Base-by-base conservation (phyloP, 1,284 basidiomycete species). In the Singerocomus inundabilis region DNA sequence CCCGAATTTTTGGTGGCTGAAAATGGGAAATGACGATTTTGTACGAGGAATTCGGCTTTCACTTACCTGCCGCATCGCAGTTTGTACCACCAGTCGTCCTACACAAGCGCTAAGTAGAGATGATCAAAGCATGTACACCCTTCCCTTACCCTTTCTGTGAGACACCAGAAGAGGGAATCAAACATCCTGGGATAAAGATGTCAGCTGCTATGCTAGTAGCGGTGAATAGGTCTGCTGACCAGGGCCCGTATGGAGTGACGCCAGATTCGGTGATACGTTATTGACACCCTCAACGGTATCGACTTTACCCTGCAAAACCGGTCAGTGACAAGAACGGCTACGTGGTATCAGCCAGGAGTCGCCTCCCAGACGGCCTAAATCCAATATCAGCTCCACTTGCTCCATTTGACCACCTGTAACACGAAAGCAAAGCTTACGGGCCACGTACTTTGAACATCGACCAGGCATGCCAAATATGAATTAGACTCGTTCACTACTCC, bases 321-420 rank as follows among this genome's bases (percentile, higher is more conserved):
- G 28, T 56, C 25, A 50, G 43, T 32, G 1, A 6, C 0, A 24
- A 8, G n/a, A 11, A 16, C 16, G 12, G 31, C 30, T 18, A 18
- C n/a, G n/a, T 21, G 21, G 41, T 9, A n/a, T 3, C 11, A 37
- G 29, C 30, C 12, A 38, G n/a, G 28, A 62, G 33, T 58, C 2
- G 75, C 76, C 69, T 75, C 78, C 68, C 78, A 85, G 18, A 78
- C 64, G 6, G 81, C 79, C 63, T 66, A 49, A 21, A 51, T 25
- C 5, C 33, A 34, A 45, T 9, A 28, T 64, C 28, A 53, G 50
- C 24, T 48, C 24, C 29, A 33, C 49, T 29, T 32, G 4, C 49
- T 30, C 41, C 10, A 30, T 25, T 31, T 40, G 25, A 26, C 5
- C 13, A 25, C 18, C n/a, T 32, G 11, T n/a, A n/a, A n/a, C n/a